Conservation (phyloP, 1,284 basidiomycete species). For the Pascua sp. region DNA sequence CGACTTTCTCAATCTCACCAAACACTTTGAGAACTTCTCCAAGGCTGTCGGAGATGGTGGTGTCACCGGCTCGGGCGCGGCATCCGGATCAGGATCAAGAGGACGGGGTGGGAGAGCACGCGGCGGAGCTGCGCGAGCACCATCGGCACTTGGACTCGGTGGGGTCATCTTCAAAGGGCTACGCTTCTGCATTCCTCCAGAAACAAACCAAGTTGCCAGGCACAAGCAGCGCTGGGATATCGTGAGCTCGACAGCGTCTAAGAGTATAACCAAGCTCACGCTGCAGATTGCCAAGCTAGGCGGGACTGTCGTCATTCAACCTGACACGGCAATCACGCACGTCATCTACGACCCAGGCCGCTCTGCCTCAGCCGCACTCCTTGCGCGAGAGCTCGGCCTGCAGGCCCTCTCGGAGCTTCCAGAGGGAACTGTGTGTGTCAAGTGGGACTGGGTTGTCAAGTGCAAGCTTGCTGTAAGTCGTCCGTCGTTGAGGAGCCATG, state of each 20-base stretch:
- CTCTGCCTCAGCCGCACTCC: constrained; percentile 14
- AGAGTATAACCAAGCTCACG: neutral
- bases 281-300: constrained; percentile 33
- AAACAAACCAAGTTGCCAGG: constrained; percentile 21
- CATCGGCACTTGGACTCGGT: constrained; percentile 6
- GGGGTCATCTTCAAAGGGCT: constrained; percentile 33
- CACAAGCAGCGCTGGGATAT: constrained; percentile 31
- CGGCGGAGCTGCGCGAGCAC: neutral
- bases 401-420: constrained; percentile 35
- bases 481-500: neutral
- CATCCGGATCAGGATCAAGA: constrained; percentile 1
- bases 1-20: constrained; percentile 31
- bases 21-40: constrained; percentile 26
- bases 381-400: constrained; percentile 30
- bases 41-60: constrained; percentile 16
- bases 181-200: constrained; percentile 35
- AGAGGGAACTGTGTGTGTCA: constrained; percentile 36
- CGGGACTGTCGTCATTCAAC: constrained; percentile 32
- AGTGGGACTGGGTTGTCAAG: constrained; percentile 36
- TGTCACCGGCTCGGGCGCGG: neutral
- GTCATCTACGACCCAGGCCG: constrained; percentile 35
- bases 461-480: constrained; percentile 34
- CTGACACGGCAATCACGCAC: constrained; percentile 43
- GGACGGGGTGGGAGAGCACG: constrained; percentile 7
- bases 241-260: constrained; percentile 17